These are phyloP conservation scores for Rhodotorula sp. DNA, from an alignment of 1,284 basidiomycete genomes.

Conservation along the genomic window DNA sequence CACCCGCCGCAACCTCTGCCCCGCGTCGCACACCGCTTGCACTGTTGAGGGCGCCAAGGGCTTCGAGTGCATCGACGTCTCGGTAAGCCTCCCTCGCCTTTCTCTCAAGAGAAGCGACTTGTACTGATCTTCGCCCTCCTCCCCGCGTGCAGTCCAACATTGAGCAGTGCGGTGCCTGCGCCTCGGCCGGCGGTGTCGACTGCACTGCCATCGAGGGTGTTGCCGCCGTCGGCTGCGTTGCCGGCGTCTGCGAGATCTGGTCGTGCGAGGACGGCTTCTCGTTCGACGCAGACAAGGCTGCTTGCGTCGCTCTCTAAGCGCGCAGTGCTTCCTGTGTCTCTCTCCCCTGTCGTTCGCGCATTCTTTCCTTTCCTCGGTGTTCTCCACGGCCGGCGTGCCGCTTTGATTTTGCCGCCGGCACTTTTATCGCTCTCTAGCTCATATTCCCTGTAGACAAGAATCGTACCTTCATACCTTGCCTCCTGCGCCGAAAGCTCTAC, in stretches of 20 bases:
- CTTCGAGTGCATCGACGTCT: conserved; percentile 37
- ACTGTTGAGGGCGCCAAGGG: conserved; percentile 3
- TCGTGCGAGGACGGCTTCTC: conserved; percentile 21
- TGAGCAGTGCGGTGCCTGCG: conserved; percentile 22
- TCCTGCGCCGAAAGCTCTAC: too few species aligned
- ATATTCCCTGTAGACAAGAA: background rate
- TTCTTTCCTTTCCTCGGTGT: background rate
- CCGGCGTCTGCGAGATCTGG: conserved; percentile 27
- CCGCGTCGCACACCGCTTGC: conserved; percentile 32
- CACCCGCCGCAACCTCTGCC: conserved; percentile 29
- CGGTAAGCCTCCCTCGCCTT: background rate
- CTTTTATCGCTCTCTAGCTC: background rate
- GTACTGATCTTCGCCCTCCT: too few species aligned
- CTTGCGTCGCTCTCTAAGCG: conserved; percentile 15
- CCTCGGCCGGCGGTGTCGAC: conserved; percentile 24
- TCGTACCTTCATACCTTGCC: background rate
- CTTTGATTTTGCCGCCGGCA: background rate
- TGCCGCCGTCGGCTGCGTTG: conserved; percentile 15
- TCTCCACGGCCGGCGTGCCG: background rate
- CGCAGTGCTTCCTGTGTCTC: background rate
- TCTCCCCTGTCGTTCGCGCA: background rate
- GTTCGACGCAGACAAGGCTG: conserved; percentile 7
- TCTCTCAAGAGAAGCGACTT: too few species aligned
- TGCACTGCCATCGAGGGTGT: conserved; percentile 39
- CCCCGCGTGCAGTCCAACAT: conserved; percentile 8